Base-by-base conservation (phyloP, 2,329 filamentous ascomycete species). In the Niveomyces coronatus region DNA sequence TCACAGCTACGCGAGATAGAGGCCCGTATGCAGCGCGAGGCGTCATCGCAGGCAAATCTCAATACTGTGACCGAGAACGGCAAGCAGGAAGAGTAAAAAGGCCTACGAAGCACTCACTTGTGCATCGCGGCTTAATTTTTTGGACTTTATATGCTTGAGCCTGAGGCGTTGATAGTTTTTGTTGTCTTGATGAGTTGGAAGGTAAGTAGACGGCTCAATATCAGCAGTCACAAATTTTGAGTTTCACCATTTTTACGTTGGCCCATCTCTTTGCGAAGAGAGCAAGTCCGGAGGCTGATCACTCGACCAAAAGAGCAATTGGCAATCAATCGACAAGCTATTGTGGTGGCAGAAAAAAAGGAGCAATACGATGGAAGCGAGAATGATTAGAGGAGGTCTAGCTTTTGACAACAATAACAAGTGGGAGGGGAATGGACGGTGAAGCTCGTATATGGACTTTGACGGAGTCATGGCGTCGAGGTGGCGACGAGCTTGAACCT, bases 1-100 rank as follows among this genome's bases (percentile, higher is more conserved):
- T 94, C 87, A 56, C 91, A 98, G 70, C 79, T 98, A 53, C 89
- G 91, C 66, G 91, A 98, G 72, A 95, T 98, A 59, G 89, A 96
- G 67, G 89, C 88, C 46, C 83, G 89, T 57, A 95, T 96, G 89
- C 81, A 88, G 58, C 80, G 88, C 60, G 86, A 94, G 67, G 73
- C 79, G 47, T 80, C 75, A 38, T 48, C 57, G 49, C 71, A 77
- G 50, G 60, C 70, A 51, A 76, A 76, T 16, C 29, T 41, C 32
- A 41, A 37, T 34, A n/a, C 7, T 14, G 17, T 23, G 10, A 9
- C 16, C 33, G 39, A 40, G 39, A 40, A 40, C 49, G 71, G 70
- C 58, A 68, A 73, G 40, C 59, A 67, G 52, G 67, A 73, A 47
- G 67, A 63, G 58, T 69, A 71, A 49, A 52, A 50, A n/a, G 16